Conservation (phyloP, 2,329 filamentous ascomycete genomes). For the Colletotrichum liaoningense region DNA sequence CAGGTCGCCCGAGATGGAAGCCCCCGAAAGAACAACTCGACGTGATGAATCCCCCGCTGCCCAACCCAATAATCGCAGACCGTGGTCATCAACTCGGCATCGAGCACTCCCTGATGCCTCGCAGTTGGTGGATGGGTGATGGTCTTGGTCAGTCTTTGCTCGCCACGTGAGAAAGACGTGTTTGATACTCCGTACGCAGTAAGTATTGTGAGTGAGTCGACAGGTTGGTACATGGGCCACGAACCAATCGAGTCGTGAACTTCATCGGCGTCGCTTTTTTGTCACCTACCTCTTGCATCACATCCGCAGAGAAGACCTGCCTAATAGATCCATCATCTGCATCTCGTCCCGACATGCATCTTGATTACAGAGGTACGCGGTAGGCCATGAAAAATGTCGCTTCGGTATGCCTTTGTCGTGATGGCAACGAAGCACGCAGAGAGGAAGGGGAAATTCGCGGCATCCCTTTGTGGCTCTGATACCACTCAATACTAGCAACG, state of each 20-base stretch:
- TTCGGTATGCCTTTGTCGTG: neutral
- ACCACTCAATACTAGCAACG: constrained; percentile 23
- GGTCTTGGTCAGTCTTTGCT: neutral
- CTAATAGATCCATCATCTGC: neutral
- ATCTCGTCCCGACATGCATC: neutral
- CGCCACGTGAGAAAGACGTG: neutral
- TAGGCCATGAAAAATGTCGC: neutral
- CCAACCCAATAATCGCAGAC: neutral
- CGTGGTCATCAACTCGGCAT: neutral
- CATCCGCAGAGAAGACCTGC: constrained; percentile 3
- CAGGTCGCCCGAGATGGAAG: constrained; percentile 23
- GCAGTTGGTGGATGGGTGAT: neutral
- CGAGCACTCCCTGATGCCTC: neutral
- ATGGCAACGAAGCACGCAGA: neutral
- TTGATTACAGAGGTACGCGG: neutral
- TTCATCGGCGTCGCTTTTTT: neutral
- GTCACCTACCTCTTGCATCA: constrained; percentile 11
- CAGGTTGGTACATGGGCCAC: neutral
- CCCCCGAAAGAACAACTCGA: neutral
- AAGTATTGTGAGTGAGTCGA: neutral
- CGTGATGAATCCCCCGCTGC: neutral
- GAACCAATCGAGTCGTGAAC: neutral
- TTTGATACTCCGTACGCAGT: neutral
- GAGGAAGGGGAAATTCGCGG: neutral
- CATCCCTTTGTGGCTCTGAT: constrained; percentile 6